phyloP scores from a whole-genome alignment of 768 basidiomycete genomes.

The Kwoniella dejecticola region DNA sequence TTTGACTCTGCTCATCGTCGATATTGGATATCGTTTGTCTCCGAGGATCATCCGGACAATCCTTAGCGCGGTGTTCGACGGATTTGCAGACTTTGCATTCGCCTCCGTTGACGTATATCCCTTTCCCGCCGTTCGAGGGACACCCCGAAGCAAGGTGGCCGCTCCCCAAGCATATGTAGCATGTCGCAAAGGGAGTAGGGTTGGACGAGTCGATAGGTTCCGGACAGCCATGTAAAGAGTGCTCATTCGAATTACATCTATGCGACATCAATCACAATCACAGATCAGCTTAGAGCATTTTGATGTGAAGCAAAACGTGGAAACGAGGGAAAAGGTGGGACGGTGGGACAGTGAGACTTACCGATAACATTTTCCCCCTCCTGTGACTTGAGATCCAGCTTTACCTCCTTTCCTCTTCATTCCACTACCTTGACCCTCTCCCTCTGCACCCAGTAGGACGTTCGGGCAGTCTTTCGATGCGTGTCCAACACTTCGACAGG shows the following conservation, averaged over 20 bases:
- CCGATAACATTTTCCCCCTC: slow-evolving; percentile 74
- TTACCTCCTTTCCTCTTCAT: slow-evolving; percentile 45
- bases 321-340: too few relatives aligned
- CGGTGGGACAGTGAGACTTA: too few relatives aligned
- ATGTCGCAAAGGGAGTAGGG: slow-evolving; percentile 83
- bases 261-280: background rate
- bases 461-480: slow-evolving; percentile 78
- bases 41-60: slow-evolving; percentile 62
- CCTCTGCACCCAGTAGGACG: slow-evolving; percentile 46
- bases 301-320: too few relatives aligned
- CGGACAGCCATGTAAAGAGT: slow-evolving; percentile 77
- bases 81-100: slow-evolving; percentile 85
- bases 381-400: slow-evolving; percentile 47
- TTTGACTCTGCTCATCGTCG: slow-evolving; percentile 6
- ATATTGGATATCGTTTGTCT: slow-evolving; percentile 9
- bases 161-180: slow-evolving; percentile 80
- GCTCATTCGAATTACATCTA: slow-evolving; percentile 79
- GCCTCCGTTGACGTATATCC: slow-evolving; percentile 88
- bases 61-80: slow-evolving; percentile 79
- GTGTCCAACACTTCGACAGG: slow-evolving; percentile 81
- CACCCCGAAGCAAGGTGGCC: slow-evolving; percentile 86
- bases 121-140: slow-evolving; percentile 74
- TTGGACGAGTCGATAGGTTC: slow-evolving; percentile 65
- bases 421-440: slow-evolving; percentile 13
- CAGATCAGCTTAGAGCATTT: background rate